Conservation (phyloP, 192 early-diverging fungal species). For the Backusella sp. region DNA sequence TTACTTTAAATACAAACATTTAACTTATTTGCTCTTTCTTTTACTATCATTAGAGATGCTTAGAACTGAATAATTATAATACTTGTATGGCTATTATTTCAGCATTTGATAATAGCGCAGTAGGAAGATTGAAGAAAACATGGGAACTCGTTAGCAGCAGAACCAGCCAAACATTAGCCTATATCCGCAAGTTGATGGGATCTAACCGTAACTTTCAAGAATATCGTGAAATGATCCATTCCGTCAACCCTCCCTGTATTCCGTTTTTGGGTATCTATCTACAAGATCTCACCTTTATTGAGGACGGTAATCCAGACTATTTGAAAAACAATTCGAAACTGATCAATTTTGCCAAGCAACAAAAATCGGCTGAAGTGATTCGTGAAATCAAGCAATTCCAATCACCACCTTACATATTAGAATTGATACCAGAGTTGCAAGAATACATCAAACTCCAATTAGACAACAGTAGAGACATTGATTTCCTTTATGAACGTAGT, state of each 20-base stretch:
- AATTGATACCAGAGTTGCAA: slow-evolving; percentile 79
- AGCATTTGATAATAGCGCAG: slow-evolving; percentile 83
- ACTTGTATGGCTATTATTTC: slow-evolving; percentile 88
- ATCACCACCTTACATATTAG: slow-evolving; percentile 76
- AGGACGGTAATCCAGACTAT: slow-evolving; percentile 77
- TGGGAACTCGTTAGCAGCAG: slow-evolving; percentile 68
- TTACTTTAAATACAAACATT: background rate
- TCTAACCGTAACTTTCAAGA: slow-evolving; percentile 69
- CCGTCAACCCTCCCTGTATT: slow-evolving; percentile 66
- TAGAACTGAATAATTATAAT: slow-evolving; percentile 92
- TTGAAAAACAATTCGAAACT: slow-evolving; percentile 58
- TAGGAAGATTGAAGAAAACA: slow-evolving; percentile 86
- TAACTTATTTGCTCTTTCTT: background rate
- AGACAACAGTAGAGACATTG: slow-evolving; percentile 66
- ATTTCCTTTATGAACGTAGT: slow-evolving; percentile 76
- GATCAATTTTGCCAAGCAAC: slow-evolving; percentile 93
- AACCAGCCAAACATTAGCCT: slow-evolving; percentile 46
- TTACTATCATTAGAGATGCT: slow-evolving; percentile 60
- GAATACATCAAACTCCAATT: slow-evolving; percentile 70
- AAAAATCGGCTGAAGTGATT: slow-evolving; percentile 86
- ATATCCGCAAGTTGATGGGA: slow-evolving; percentile 70
- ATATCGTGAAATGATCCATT: slow-evolving; percentile 77
- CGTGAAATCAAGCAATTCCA: slow-evolving; percentile 93
- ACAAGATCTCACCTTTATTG: slow-evolving; percentile 83
- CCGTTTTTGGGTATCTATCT: slow-evolving; percentile 82